A percentile compares a stretch with the other conserved stretches of the same genome.
phyloP scores from a whole-genome alignment of 1,284 basidiomycete genomes.

The Cystobasidiaceae sp. region DNA sequence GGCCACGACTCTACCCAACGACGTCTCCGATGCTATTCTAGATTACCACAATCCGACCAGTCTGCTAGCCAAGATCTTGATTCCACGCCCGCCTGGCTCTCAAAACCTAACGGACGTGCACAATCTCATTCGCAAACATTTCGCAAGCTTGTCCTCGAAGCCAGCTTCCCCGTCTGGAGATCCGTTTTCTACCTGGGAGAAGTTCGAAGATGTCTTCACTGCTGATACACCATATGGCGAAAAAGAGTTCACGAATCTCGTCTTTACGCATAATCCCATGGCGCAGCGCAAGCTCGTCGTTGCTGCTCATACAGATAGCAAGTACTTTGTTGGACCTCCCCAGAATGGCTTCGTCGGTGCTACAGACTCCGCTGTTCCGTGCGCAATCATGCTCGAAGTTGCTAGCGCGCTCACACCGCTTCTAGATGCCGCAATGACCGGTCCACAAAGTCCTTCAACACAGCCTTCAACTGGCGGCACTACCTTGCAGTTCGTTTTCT shows the following conservation, averaged over 20 bases:
- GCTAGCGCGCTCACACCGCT: constrained; percentile 72
- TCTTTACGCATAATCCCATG: constrained; percentile 87
- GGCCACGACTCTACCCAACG: constrained; percentile 8
- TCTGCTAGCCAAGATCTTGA: constrained; percentile 35
- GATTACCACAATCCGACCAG: constrained; percentile 33
- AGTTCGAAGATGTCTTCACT: constrained; percentile 61
- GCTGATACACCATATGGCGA: constrained; percentile 76
- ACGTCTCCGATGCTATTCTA: constrained; percentile 27
- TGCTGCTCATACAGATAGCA: constrained; percentile 92
- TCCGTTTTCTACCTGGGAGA: constrained; percentile 11
- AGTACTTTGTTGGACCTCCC: constrained; percentile 70
- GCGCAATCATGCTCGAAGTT: constrained; percentile 85
- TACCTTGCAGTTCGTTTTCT: constrained; percentile 90
- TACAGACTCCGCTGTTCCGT: constrained; percentile 93
- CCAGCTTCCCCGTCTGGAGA: neutral
- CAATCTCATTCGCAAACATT: constrained; percentile 32
- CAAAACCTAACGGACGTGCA: constrained; percentile 36
- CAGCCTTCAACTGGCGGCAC: constrained; percentile 62
- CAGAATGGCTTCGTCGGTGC: constrained; percentile 90
- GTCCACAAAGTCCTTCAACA: constrained; percentile 53
- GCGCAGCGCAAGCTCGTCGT: constrained; percentile 77
- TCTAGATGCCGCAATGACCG: constrained; percentile 54
- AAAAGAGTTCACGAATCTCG: constrained; percentile 79
- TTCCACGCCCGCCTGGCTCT: constrained; percentile 38
- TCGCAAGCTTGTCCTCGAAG: constrained; percentile 25